Percentiles rank a stretch among this genome's conserved stretches.
Conservation (phyloP, 2,329 filamentous ascomycete species). For the Colletotrichum sp. region DNA sequence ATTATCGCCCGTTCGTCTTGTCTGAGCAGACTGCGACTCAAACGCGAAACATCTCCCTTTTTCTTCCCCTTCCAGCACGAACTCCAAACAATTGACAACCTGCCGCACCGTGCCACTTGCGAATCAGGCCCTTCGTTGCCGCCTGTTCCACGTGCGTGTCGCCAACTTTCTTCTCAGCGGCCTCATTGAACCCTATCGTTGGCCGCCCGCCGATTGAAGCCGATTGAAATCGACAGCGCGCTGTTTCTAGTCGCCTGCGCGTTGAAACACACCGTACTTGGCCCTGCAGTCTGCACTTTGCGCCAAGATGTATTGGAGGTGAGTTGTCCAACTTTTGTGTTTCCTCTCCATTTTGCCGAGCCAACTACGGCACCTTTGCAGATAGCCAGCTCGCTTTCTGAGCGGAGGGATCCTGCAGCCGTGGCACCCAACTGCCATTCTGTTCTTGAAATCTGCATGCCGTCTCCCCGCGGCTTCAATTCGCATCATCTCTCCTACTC, state of each 20-base stretch:
- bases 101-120: background rate
- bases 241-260: background rate
- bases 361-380: conserved; percentile 5
- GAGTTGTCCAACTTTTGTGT: conserved; percentile 6
- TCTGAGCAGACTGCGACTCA: background rate
- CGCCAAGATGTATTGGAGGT: conserved; percentile 9
- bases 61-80: background rate
- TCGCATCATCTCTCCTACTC: background rate
- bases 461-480: background rate
- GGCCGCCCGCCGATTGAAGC: background rate
- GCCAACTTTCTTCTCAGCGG: background rate
- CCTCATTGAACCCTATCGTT: background rate
- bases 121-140: background rate
- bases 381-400: conserved; percentile 4
- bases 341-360: background rate
- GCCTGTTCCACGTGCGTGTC: background rate
- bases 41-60: background rate
- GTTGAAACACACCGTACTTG: background rate
- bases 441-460: background rate
- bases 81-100: background rate
- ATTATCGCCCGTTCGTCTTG: conserved; percentile 9
- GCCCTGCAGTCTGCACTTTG: background rate
- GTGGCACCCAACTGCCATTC: background rate
- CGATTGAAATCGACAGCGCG: background rate
- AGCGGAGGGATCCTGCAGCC: background rate